Conservation (phyloP, 331 rosid genomes). For the Dryas integrifolia region DNA sequence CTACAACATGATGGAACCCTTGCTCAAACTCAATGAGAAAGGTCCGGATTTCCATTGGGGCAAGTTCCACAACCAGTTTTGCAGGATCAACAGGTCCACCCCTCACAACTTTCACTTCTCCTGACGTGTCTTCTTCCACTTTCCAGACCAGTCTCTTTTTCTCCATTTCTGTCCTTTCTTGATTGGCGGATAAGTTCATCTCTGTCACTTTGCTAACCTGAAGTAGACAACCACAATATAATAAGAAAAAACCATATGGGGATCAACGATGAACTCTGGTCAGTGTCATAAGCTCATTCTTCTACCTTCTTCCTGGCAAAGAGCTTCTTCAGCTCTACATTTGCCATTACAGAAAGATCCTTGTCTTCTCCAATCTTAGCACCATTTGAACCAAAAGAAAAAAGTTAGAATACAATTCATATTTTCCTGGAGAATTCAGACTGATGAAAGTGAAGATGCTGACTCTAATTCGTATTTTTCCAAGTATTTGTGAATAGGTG, state of each 20-base stretch:
- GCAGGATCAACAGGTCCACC: conserved; percentile 57
- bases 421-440: neutral
- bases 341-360: conserved; percentile 54
- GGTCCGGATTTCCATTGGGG: conserved; percentile 56
- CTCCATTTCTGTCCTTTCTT: conserved; percentile 81
- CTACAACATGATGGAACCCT: conserved; percentile 18
- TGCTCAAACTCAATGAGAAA: conserved; percentile 38
- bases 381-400: conserved; percentile 17
- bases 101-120: conserved; percentile 47
- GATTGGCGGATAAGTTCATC: conserved; percentile 85
- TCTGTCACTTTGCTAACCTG: conserved; percentile 70
- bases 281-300: conserved; percentile 21
- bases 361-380: conserved; percentile 81
- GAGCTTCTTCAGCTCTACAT: conserved; percentile 76
- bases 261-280: conserved; percentile 10
- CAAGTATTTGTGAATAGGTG: neutral
- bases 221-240: conserved; percentile 10
- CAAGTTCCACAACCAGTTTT: conserved; percentile 43
- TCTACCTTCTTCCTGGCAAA: conserved; percentile 77
- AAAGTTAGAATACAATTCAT: neutral
- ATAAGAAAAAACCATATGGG: neutral
- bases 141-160: conserved; percentile 65
- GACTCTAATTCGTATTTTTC: neutral
- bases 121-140: conserved; percentile 43
- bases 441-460: neutral